phyloP scores from a whole-genome alignment of 2,329 filamentous ascomycete species.

The Bertia moriformis region DNA sequence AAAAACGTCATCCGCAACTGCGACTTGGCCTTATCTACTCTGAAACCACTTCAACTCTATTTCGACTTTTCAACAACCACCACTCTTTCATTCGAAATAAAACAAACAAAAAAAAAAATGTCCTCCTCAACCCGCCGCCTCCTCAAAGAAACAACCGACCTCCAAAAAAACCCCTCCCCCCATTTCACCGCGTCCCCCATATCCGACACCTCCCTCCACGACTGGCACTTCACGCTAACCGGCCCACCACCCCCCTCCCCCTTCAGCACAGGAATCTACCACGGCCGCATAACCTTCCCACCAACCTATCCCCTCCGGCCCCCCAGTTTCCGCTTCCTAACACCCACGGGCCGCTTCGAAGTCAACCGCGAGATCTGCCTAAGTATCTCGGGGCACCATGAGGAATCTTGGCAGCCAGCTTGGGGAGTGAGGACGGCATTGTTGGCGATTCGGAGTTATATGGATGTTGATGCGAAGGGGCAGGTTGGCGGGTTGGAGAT shows the following conservation, averaged over 20 bases:
- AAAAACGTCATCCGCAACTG: no score
- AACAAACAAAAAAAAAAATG: background rate
- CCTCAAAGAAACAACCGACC: background rate
- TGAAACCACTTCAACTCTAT: no score
- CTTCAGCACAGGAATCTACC: slow-evolving; percentile 75
- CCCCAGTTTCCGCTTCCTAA: slow-evolving; percentile 89
- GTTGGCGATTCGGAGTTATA: slow-evolving; percentile 62
- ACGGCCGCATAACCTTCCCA: slow-evolving; percentile 85
- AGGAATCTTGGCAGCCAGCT: slow-evolving; percentile 96
- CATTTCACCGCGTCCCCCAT: background rate
- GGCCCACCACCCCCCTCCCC: slow-evolving; percentile 64
- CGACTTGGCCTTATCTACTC: no score
- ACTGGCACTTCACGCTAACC: slow-evolving; percentile 97
- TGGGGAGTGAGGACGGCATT: slow-evolving; percentile 92
- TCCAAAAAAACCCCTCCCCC: background rate
- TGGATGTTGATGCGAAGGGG: slow-evolving; percentile 78
- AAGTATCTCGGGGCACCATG: slow-evolving; percentile 84
- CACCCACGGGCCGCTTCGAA: slow-evolving; percentile 83
- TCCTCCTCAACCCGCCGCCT: background rate
- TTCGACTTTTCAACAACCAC: background rate
- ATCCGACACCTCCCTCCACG: slow-evolving; percentile 71
- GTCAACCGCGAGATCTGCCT: slow-evolving; percentile 94
- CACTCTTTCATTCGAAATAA: background rate
- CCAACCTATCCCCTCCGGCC: slow-evolving; percentile 81
- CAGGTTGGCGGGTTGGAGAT: slow-evolving; percentile 84